A percentile compares a stretch with the other conserved stretches of the same genome.
phyloP scores from a whole-genome alignment of 139 green algal genomes.

The Chlamydomonas sp. region DNA sequence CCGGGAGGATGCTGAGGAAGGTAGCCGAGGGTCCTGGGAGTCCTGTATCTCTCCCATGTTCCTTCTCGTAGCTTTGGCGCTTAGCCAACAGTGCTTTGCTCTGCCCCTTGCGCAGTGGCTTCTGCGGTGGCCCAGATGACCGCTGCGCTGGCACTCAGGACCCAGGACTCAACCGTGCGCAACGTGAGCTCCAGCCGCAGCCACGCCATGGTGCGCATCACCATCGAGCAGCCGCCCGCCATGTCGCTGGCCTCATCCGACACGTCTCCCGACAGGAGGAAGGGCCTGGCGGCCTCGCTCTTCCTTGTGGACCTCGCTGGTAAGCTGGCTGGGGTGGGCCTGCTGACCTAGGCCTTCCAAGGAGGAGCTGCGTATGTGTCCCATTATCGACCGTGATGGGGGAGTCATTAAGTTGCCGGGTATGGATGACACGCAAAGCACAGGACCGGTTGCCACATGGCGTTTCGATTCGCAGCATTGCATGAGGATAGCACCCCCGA shows the following conservation, averaged over 20 bases:
- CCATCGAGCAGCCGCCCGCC: constrained; percentile 48
- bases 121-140: not conserved
- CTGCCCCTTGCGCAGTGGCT: constrained; percentile 22
- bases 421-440: no score
- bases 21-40: no score
- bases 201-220: constrained; percentile 79
- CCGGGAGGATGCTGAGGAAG: no score
- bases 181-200: constrained; percentile 84
- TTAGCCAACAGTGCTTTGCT: no score
- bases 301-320: constrained; percentile 33
- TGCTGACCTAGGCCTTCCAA: not conserved
- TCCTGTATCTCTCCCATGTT: no score
- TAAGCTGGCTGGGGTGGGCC: not conserved
- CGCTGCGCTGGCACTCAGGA: constrained; percentile 11
- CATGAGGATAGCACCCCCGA: no score
- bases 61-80: no score
- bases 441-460: no score
- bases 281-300: not conserved
- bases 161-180: constrained; percentile 89
- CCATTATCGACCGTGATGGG: not conserved
- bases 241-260: not conserved
- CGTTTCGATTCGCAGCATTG: no score
- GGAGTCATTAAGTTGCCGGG: no score
- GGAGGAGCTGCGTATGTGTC: not conserved
- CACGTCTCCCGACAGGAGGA: not conserved